phyloP scores from a whole-genome alignment of 2,329 filamentous ascomycete species.

The Ophioceras dolichostomum region DNA sequence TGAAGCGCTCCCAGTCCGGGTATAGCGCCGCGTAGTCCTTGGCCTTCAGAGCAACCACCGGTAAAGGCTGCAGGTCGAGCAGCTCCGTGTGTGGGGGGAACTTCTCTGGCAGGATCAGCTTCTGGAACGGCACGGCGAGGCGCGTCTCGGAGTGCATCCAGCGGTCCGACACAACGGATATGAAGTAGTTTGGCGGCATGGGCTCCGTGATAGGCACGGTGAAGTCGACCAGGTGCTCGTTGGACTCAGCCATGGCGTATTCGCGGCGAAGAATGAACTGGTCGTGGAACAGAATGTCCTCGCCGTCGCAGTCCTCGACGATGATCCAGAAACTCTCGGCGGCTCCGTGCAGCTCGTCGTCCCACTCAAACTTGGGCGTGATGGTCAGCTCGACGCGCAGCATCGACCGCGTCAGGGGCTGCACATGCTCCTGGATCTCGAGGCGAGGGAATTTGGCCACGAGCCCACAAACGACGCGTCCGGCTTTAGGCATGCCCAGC shows the following conservation, averaged over 20 bases:
- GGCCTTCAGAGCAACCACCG: conserved; percentile 69
- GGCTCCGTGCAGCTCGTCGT: conserved; percentile 73
- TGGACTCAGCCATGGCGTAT: conserved; percentile 73
- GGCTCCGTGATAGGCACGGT: conserved; percentile 94
- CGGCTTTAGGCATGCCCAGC: conserved; percentile 79
- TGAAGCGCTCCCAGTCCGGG: conserved; percentile 76
- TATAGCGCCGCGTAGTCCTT: conserved; percentile 76
- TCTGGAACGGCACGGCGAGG: conserved; percentile 86
- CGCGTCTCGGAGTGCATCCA: conserved; percentile 99
- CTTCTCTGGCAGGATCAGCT: conserved; percentile 85
- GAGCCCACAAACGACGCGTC: conserved; percentile 71
- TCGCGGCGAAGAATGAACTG: conserved; percentile 86
- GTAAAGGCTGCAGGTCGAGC: conserved; percentile 82
- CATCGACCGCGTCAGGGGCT: conserved; percentile 90
- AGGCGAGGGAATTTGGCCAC: conserved; percentile 89
- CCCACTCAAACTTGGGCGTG: conserved; percentile 92
- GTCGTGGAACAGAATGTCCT: conserved; percentile 90
- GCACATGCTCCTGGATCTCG: conserved; percentile 85
- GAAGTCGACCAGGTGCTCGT: conserved; percentile 91
- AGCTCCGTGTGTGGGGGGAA: conserved; percentile 91
- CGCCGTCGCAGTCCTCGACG: conserved; percentile 93
- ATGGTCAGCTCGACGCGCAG: conserved; percentile 82
- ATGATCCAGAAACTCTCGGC: conserved; percentile 96
- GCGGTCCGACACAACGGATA: conserved; percentile 84
- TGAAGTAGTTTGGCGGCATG: conserved; percentile 98